Evolutionary conservation across 108 stramenopile species (phyloP).

Genomic region (Skeletonema marinoi): DNA sequence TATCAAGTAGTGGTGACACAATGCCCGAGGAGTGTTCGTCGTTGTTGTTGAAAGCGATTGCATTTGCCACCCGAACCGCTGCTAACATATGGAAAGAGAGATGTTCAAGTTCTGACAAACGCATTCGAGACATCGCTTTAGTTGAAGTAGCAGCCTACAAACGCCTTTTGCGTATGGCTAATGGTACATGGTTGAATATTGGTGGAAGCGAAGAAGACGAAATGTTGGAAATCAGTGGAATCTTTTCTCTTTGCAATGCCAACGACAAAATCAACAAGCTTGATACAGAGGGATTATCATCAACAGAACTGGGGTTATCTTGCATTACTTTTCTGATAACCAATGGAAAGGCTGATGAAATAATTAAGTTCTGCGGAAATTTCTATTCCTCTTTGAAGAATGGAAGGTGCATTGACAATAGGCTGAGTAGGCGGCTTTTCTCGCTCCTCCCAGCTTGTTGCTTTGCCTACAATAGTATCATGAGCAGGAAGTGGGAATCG

Average conservation of each 20-base stretch:
- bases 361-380: conserved; percentile 18
- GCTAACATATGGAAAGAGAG: conserved; percentile 57
- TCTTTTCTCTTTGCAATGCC: neutral
- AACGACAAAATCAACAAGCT: neutral
- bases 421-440: neutral
- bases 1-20: neutral
- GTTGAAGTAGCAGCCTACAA: conserved; percentile 54
- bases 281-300: neutral
- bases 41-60: conserved; percentile 20
- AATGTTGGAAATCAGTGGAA: neutral
- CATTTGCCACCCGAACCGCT: conserved; percentile 36
- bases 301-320: conserved; percentile 13
- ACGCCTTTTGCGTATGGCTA: conserved; percentile 32
- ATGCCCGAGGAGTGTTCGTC: neutral
- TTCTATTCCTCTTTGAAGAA: neutral
- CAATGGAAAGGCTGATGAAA: conserved; percentile 31
- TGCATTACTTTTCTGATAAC: conserved; percentile 22
- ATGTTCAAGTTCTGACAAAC: conserved; percentile 47
- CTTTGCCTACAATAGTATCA: conserved; percentile 29
- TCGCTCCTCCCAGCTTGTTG: conserved; percentile 23
- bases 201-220: conserved; percentile 3
- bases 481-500: conserved; percentile 41
- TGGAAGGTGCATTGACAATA: neutral
- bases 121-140: conserved; percentile 65
- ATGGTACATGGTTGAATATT: conserved; percentile 32